Base-by-base conservation (phyloP, 768 basidiomycete genomes). In the Mycena epipterygia region DNA sequence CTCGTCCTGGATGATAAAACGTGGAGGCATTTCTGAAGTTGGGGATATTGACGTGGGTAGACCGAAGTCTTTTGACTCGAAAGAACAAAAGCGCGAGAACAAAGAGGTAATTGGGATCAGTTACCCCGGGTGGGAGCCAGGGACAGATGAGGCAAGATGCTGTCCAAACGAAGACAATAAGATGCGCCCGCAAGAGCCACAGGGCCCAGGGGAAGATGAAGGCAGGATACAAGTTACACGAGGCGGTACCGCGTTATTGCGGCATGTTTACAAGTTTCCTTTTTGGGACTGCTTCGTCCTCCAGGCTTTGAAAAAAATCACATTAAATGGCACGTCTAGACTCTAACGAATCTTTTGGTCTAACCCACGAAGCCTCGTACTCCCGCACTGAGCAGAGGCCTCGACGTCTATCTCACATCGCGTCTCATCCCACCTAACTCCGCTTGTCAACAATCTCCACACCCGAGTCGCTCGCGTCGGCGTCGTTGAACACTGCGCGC, bases 401-500 rank as follows among this genome's bases (percentile, higher is more conserved):
- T 14, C 8, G 37, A 39, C 37, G 37, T 39, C 8, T 39, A 39
- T 39, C 37, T 16, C 37, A 8, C 37, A 8, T 39, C 37, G 37
- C 37, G 37, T 39, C 9, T 39, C 16, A 8, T 39, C 46, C 21
- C 14, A 6, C 23, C 14, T 35, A 29, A 27, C 16, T 35, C 6
- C 59, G 67, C 67, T 68, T 68, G 6, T 69, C 68, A 5, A 16
- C 37, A n/a, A 69, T 63, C 62, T 89, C 88, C 42, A 89, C 76
- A 37, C 88, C 88, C 33, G 88, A 89, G 68, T 89, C 88, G 69
- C 84, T 86, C 30, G 84, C 85, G 17, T 80, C 84, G 57, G 82
- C 82, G 68, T 94, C 91, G 21, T 79, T 75, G 74, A 92, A 89
- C 35, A 90, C 87, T 11, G 93, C 89, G 68, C 89, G 88, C 76